A percentile compares a stretch with the other conserved stretches of the same genome.
Evolutionary conservation across 208 protist species (phyloP).

Genomic region (Leishmania tarentolae): DNA sequence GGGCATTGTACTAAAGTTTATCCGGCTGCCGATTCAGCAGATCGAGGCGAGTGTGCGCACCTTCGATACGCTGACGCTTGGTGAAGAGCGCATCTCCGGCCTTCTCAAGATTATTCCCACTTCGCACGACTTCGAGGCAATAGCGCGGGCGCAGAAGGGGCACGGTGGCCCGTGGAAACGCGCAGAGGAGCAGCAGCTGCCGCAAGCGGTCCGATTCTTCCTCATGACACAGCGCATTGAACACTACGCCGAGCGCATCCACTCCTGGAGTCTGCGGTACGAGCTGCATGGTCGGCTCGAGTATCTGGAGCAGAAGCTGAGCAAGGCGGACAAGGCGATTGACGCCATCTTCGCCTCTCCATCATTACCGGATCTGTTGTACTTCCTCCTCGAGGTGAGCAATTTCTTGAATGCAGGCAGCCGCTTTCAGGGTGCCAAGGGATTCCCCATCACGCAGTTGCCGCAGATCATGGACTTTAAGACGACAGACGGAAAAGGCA

Average conservation of each 20-base stretch:
- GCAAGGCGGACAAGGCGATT: slow-evolving; percentile 36
- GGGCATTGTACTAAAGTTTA: slow-evolving; percentile 74
- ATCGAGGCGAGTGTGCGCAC: slow-evolving; percentile 73
- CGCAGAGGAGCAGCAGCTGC: slow-evolving; percentile 52
- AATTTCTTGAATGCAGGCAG: slow-evolving; percentile 86
- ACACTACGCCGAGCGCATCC: slow-evolving; percentile 67
- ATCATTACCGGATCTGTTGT: slow-evolving; percentile 60
- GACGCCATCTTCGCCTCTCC: slow-evolving; percentile 45
- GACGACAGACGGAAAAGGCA: slow-evolving; percentile 66
- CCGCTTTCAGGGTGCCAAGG: slow-evolving; percentile 67
- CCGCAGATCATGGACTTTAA: slow-evolving; percentile 67
- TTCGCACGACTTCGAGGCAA: slow-evolving; percentile 51
- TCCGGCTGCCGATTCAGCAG: slow-evolving; percentile 75
- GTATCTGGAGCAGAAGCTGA: slow-evolving; percentile 62
- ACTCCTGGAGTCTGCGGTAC: slow-evolving; percentile 73
- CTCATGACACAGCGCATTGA: slow-evolving; percentile 77
- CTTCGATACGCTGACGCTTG: slow-evolving; percentile 78
- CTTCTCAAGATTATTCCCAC: slow-evolving; percentile 76
- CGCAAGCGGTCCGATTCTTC: slow-evolving; percentile 64
- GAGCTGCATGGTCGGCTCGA: slow-evolving; percentile 52
- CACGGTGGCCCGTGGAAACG: slow-evolving; percentile 45
- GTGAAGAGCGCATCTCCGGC: slow-evolving; percentile 63
- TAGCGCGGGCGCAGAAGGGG: slow-evolving; percentile 42
- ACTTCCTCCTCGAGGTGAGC: slow-evolving; percentile 60
- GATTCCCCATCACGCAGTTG: slow-evolving; percentile 78